Evolutionary conservation across 1,284 basidiomycete genomes (phyloP), one percentile per base, ranked within the genome.

Genomic region (Dichomitus squalens): DNA sequence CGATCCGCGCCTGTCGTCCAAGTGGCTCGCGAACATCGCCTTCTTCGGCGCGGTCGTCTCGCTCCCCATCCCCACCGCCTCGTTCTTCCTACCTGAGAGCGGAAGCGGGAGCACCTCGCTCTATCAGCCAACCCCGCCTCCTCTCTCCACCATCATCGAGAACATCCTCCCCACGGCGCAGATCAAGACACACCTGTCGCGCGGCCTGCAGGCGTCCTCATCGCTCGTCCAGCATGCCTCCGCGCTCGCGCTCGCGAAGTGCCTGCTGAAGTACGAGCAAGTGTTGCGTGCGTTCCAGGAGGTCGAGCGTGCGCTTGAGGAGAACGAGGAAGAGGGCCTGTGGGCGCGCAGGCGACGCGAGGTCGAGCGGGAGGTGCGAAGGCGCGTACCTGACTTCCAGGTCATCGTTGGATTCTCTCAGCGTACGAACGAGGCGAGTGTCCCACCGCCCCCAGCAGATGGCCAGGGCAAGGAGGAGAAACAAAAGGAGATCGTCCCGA

Each of bases 11-110:
- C 81, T 95, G 0, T 91, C 91, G 6, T 92, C 92, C 0, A 87
- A 89, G 66, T 98, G 95, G 95, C 86, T 97, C 31, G 85, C 89
- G 1, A 95, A 94, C 53, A 85, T 96, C 58, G 81, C 92, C 2
- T 92, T 95, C 68, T 82, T 94, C 39, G 90, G 88, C 0, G 78
- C 83, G 2, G 82, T 95, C 33, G 80, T 96, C 46, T 88, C 89
- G 0, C 80, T 95, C 0, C 85, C 90, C 0, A 74, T 94, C 0
- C 95, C 94, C 0, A 66, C 77, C 8, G 70, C 75, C 1, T 86
- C 82, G 0, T 93, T 95, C 73, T 68, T 80, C 41, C 75, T 89
- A 11, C 71, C 74, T 60, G 69, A 70, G 44, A 72, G 72, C 46
- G 53, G 54, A 7, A 72, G 72, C 48, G 35, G 52, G 23, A 72